Base-by-base conservation (phyloP, 208 protist genomes). In the Crithidia thermophila region DNA sequence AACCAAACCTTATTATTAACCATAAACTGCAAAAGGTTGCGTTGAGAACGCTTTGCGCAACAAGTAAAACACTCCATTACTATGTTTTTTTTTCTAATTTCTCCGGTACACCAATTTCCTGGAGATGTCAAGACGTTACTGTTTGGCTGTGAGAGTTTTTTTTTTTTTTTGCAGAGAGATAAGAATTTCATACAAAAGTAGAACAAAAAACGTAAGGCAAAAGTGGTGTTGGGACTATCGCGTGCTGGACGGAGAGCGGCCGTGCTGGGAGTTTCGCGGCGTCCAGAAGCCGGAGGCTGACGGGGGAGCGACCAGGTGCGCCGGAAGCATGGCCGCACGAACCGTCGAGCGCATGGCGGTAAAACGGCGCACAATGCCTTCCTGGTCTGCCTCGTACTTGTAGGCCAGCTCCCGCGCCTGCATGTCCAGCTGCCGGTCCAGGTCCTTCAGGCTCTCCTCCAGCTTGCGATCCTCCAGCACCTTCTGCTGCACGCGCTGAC, bases 341-440 rank as follows among this genome's bases (percentile, higher is more conserved):
- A 96, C 87, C 9, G 77, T 78, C 3, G 77, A 47, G 11, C 87
- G 81, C 33, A 94, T 67, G 5, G 84, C 77, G 16, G 87, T 67
- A 57, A 96, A 96, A 42, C 87, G 88, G 4, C 66, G 51, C 45
- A 82, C 72, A 72, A 94, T 94, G 16, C 62, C 56, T 18, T 94
- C 91, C n/a, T 89, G 86, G 45, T 96, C 91, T 6, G 82, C 71
- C 18, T 76, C 39, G 67, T 94, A 96, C 75, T 85, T 88, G 79
- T 91, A 72, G 1, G 86, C 87, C 18, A 96, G 69, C 60, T 96
- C 88, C 1, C 87, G 55, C n/a, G 86, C 86, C 56, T 96, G 91
- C 68, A 80, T 34, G 47, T 93, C 86, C 10, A 96, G 79, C 49
- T 94, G 85, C 3, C 25, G 55, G 34, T 94, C 88, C 9, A 96